A percentile compares a stretch with the other conserved stretches of the same genome.
Evolutionary conservation across 805 yeast species (phyloP).

Genomic region (Metschnikowia similis): DNA sequence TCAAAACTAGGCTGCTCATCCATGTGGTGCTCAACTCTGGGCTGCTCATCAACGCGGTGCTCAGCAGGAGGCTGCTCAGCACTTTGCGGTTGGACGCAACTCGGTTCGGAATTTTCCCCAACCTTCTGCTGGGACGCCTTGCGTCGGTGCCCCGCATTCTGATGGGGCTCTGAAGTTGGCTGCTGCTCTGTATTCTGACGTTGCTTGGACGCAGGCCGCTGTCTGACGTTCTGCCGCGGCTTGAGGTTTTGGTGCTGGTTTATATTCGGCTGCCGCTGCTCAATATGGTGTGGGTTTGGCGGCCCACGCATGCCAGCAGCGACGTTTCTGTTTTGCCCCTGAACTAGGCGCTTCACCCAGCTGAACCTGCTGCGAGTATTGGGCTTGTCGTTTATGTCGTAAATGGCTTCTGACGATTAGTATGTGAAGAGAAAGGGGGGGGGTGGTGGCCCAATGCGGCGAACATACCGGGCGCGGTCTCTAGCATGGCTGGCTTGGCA

Average conservation of each 20-base stretch:
- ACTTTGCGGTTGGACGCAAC: no score
- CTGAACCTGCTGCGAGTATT: constrained; percentile 31
- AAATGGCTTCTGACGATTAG: constrained; percentile 7
- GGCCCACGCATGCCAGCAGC: constrained; percentile 10
- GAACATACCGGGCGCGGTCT: constrained; percentile 1
- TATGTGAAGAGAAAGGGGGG: neutral
- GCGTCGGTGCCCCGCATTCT: no score
- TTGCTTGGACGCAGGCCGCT: neutral
- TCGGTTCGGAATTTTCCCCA: no score
- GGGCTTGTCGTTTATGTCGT: constrained; percentile 21
- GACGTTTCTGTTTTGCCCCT: constrained; percentile 25
- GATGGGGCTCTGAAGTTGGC: no score
- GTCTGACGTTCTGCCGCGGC: neutral
- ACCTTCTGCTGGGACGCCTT: no score
- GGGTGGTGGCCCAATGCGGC: neutral
- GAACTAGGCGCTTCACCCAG: constrained; percentile 40
- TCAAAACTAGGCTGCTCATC: no score
- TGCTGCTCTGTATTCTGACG: neutral
- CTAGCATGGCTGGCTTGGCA: neutral
- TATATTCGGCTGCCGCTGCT: neutral
- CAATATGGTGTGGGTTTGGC: constrained; percentile 4
- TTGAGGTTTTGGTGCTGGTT: neutral
- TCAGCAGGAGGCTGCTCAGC: no score
- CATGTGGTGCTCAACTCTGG: no score
- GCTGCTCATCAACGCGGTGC: no score